A percentile compares a stretch with the other conserved stretches of the same genome.
Evolutionary conservation across 1,284 basidiomycete genomes (phyloP).

Genomic region (Papiliotrema laurentii): DNA sequence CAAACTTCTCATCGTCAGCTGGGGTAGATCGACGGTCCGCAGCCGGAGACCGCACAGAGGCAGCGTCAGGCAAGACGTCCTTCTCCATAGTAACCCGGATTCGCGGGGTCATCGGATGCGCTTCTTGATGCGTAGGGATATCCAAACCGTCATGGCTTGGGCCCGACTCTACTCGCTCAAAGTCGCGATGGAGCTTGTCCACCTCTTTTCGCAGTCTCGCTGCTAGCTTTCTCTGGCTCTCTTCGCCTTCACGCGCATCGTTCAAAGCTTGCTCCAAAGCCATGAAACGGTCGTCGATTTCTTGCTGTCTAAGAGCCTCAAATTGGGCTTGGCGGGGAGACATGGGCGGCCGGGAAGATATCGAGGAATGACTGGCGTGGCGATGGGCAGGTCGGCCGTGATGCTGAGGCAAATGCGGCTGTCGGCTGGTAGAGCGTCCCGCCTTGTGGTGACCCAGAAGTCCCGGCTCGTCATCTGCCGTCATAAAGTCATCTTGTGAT

Average conservation of each 20-base stretch:
- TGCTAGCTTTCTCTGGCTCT: conserved; percentile 30
- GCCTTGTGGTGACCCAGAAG: background rate
- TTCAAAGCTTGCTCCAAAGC: conserved; percentile 31
- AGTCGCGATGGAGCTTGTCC: conserved; percentile 30
- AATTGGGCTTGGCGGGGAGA: conserved; percentile 9
- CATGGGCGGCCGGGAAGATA: background rate
- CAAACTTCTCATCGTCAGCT: conserved; percentile 7
- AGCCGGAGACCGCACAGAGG: background rate
- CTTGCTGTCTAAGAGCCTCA: conserved; percentile 16
- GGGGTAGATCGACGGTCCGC: background rate
- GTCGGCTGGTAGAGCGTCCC: background rate
- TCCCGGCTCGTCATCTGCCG: background rate
- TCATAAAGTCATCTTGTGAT: conserved; percentile 1
- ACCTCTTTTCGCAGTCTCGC: conserved; percentile 32
- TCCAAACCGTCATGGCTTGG: no score
- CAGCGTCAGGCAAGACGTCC: background rate
- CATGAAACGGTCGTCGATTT: conserved; percentile 28
- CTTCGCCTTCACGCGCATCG: conserved; percentile 36
- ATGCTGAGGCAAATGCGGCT: background rate
- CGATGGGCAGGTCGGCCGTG: background rate
- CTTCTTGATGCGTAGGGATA: no score
- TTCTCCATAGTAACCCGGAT: background rate
- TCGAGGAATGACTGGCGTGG: background rate
- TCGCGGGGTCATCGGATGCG: no score
- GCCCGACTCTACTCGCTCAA: conserved; percentile 26